Percentiles rank a stretch among this genome's conserved stretches.
Conservation (phyloP, 2,329 filamentous ascomycete genomes). For the Xylariaceae sp. region DNA sequence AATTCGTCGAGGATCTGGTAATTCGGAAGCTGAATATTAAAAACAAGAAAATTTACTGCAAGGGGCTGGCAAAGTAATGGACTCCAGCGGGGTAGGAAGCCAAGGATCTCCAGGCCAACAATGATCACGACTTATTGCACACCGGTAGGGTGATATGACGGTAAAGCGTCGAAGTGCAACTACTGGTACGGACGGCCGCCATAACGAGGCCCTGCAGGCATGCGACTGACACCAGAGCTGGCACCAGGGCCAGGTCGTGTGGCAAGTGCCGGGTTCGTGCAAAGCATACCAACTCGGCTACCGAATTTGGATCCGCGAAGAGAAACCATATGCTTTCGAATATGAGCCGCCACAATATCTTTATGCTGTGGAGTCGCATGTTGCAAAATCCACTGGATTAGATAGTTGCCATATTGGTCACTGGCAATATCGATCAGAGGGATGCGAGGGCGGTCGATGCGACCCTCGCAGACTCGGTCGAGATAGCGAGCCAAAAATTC, state of each 20-base stretch:
- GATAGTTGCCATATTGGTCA: slow-evolving; percentile 97
- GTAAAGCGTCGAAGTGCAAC: slow-evolving; percentile 18
- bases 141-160: slow-evolving; percentile 7
- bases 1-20: slow-evolving; percentile 25
- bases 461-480: slow-evolving; percentile 87
- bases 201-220: slow-evolving; percentile 55
- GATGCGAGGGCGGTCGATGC: slow-evolving; percentile 85
- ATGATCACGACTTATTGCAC: not conserved
- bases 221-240: slow-evolving; percentile 58
- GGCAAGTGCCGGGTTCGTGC: slow-evolving; percentile 85
- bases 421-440: slow-evolving; percentile 96
- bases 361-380: slow-evolving; percentile 83
- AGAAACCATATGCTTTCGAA: slow-evolving; percentile 99
- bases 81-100: slow-evolving; percentile 6
- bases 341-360: slow-evolving; percentile 87
- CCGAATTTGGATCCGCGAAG: slow-evolving; percentile 97
- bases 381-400: slow-evolving; percentile 94
- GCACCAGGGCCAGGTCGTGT: slow-evolving; percentile 83
- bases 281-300: slow-evolving; percentile 97
- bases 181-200: slow-evolving; percentile 52
- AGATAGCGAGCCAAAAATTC: slow-evolving; percentile 93
- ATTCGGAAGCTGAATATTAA: slow-evolving; percentile 16
- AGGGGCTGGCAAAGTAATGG: slow-evolving; percentile 5
- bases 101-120: slow-evolving; percentile 1
- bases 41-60: slow-evolving; percentile 19